phyloP scores from a whole-genome alignment of 1,284 basidiomycete genomes.

The Ustilago sp. region DNA sequence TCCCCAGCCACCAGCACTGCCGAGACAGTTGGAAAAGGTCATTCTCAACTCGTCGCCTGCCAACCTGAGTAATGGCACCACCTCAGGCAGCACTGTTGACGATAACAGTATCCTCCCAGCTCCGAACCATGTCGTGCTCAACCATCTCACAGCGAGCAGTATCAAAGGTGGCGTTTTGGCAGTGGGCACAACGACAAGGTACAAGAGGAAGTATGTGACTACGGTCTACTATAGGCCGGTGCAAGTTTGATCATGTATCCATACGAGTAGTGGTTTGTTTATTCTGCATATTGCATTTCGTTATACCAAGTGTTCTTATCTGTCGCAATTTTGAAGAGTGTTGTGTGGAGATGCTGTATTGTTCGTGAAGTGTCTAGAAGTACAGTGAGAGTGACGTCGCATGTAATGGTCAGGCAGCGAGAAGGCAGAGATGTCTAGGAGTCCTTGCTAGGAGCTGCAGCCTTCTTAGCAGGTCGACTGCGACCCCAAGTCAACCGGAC shows the following conservation, averaged over 20 bases:
- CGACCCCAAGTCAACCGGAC: slow-evolving; percentile 86
- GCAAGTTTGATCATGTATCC: slow-evolving; percentile 71
- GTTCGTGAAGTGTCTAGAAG: slow-evolving; percentile 11
- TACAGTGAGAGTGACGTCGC: slow-evolving; percentile 2
- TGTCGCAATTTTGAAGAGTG: not conserved
- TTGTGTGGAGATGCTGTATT: not conserved
- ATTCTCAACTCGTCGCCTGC: slow-evolving; percentile 79
- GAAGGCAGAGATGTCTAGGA: not conserved
- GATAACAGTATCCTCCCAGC: slow-evolving; percentile 93
- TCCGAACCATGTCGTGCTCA: slow-evolving; percentile 87
- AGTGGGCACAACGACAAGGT: slow-evolving; percentile 91
- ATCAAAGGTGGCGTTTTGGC: slow-evolving; percentile 94
- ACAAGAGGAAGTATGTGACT: slow-evolving; percentile 86
- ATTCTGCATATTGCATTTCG: slow-evolving; percentile 1
- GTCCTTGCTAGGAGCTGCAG: not conserved
- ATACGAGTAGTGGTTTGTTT: not conserved
- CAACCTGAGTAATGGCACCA: slow-evolving; percentile 46
- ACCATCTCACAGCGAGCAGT: slow-evolving; percentile 94
- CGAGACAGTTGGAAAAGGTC: slow-evolving; percentile 91
- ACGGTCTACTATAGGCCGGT: slow-evolving; percentile 78
- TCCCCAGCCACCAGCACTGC: slow-evolving; percentile 76
- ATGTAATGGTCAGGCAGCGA: not conserved
- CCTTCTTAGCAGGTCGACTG: slow-evolving; percentile 46
- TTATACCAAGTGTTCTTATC: slow-evolving; percentile 2
- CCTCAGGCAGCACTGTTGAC: slow-evolving; percentile 74